Conservation (phyloP, 768 basidiomycete genomes). For the Trametes cubensis region DNA sequence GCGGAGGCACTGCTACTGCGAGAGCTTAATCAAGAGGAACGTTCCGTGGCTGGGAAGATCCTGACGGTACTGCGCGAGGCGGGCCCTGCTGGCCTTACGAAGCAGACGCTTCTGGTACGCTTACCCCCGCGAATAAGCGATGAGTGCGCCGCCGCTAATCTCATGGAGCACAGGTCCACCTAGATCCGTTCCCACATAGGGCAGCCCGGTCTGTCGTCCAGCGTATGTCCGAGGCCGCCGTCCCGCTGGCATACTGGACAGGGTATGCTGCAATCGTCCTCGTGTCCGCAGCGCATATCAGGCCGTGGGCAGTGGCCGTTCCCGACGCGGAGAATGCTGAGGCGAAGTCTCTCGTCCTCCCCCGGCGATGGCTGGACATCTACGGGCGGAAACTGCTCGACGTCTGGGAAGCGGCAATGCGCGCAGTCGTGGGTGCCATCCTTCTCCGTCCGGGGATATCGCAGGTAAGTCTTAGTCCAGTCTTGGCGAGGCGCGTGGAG, state of each 20-base stretch:
- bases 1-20: constrained; percentile 3
- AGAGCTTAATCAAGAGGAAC: neutral
- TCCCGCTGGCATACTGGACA: constrained; percentile 67
- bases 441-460: constrained; percentile 74
- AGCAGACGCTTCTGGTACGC: constrained; percentile 37
- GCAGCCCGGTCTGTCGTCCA: constrained; percentile 39
- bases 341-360: constrained; percentile 50
- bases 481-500: constrained; percentile 4
- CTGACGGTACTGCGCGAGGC: constrained; percentile 19
- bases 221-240: constrained; percentile 46
- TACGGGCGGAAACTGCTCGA: constrained; percentile 60
- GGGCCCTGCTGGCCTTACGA: constrained; percentile 34
- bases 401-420: constrained; percentile 72
- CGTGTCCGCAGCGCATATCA: constrained; percentile 55
- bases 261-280: constrained; percentile 62
- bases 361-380: constrained; percentile 79
- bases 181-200: constrained; percentile 5
- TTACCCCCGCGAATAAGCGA: neutral
- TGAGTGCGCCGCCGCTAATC: neutral
- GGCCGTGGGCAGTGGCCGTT: constrained; percentile 58
- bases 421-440: constrained; percentile 67
- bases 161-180: neutral
- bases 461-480: constrained; percentile 51
- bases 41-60: constrained; percentile 4
- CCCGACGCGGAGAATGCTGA: constrained; percentile 29